phyloP scores from a whole-genome alignment of 2,329 filamentous ascomycete species.

The Plectosphaerella cucumerina region DNA sequence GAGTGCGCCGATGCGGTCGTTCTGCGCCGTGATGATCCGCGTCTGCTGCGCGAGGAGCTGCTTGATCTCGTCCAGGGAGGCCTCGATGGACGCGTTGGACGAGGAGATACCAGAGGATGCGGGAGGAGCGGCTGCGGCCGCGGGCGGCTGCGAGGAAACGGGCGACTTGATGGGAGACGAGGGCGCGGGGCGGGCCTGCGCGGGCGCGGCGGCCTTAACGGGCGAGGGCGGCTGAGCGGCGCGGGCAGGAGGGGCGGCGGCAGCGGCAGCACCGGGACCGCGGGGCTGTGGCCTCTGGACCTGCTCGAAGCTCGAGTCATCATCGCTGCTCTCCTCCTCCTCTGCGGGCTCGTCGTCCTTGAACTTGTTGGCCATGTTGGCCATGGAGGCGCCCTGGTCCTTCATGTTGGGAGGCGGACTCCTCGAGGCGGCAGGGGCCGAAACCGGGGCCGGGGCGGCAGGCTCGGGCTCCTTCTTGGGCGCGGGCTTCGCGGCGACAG shows the following conservation, averaged over 20 bases:
- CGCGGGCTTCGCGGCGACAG: conserved; percentile 39
- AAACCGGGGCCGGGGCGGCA: conserved; percentile 33
- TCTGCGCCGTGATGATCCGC: conserved; percentile 72
- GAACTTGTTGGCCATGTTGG: conserved; percentile 80
- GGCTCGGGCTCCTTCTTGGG: conserved; percentile 43
- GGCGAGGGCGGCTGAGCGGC: conserved; percentile 40
- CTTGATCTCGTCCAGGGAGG: conserved; percentile 73
- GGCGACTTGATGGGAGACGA: conserved; percentile 25
- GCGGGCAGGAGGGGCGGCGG: conserved; percentile 26
- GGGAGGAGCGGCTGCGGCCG: conserved; percentile 15
- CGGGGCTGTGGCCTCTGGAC: conserved; percentile 71
- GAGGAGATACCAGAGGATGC: conserved; percentile 19
- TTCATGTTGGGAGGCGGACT: conserved; percentile 64
- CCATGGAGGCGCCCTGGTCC: conserved; percentile 84
- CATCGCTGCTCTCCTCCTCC: conserved; percentile 59
- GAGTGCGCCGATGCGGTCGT: conserved; percentile 66
- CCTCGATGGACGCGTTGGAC: conserved; percentile 41
- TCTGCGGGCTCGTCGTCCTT: conserved; percentile 63
- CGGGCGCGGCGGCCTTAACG: conserved; percentile 30
- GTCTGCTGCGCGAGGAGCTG: conserved; percentile 72
- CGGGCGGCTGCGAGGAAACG: conserved; percentile 8
- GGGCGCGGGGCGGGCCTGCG: conserved; percentile 12
- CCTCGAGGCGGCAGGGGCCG: conserved; percentile 42
- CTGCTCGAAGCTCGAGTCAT: conserved; percentile 83
- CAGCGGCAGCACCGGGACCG: conserved; percentile 26